These are phyloP conservation scores for Crithidia sp. DNA, from an alignment of 208 protist species.

Conservation along the genomic window DNA sequence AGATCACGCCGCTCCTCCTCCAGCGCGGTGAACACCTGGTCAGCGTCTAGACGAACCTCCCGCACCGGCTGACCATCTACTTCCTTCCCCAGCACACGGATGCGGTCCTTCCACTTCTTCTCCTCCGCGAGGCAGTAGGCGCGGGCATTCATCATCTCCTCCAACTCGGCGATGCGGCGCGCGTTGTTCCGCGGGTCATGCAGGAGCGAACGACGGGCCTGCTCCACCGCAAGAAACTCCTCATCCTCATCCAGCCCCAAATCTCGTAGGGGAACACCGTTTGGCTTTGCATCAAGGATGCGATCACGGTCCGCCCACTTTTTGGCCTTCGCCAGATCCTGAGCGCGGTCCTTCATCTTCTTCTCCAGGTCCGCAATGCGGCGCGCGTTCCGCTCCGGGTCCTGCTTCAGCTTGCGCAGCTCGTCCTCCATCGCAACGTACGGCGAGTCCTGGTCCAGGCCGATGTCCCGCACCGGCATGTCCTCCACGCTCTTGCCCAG, in stretches of 20 bases:
- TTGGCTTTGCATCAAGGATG: conserved; percentile 47
- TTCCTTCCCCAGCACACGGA: neutral
- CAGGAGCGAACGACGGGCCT: neutral
- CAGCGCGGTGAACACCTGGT: conserved; percentile 34
- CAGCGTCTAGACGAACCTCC: conserved; percentile 41
- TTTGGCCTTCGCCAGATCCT: conserved; percentile 61
- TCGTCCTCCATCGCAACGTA: no score
- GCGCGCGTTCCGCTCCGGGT: conserved; percentile 42
- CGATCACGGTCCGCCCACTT: conserved; percentile 34
- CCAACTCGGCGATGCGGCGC: conserved; percentile 12
- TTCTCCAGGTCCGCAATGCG: conserved; percentile 54
- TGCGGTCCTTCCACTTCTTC: conserved; percentile 51
- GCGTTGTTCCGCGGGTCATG: conserved; percentile 1
- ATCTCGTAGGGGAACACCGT: conserved; percentile 43
- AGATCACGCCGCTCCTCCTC: conserved; percentile 31
- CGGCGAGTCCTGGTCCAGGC: no score
- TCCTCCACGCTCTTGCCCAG: no score
- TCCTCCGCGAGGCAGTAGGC: conserved; percentile 40
- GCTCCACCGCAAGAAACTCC: conserved; percentile 15
- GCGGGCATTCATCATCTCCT: conserved; percentile 18
- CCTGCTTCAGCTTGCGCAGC: conserved; percentile 46
- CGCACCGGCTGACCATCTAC: neutral
- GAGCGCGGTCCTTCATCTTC: conserved; percentile 51
- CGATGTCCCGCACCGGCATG: no score
- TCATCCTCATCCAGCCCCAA: conserved; percentile 38